phyloP scores from a whole-genome alignment of 1,284 basidiomycete genomes.

The Pascua guehoae region DNA sequence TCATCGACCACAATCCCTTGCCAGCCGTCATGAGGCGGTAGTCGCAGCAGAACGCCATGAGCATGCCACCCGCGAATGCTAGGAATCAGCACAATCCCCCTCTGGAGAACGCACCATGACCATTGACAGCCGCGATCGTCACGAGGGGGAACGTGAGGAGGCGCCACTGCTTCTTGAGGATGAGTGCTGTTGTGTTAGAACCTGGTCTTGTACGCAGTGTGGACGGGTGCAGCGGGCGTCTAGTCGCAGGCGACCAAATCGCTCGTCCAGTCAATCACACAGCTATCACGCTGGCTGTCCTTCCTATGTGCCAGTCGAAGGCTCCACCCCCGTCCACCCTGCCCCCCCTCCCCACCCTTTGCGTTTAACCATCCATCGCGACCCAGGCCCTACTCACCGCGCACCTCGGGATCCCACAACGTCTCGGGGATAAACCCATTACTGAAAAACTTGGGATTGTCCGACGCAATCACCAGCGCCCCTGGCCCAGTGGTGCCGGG shows the following conservation, averaged over 20 bases:
- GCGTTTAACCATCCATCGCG: too few relatives aligned
- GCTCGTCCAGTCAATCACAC: too few relatives aligned
- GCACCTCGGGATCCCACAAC: too few relatives aligned
- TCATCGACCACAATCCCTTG: constrained; percentile 85
- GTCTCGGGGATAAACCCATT: constrained; percentile 49
- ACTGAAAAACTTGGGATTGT: constrained; percentile 83
- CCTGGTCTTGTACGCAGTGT: too few relatives aligned
- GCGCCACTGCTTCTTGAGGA: constrained; percentile 35
- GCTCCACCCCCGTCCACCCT: too few relatives aligned
- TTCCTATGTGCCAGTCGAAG: too few relatives aligned
- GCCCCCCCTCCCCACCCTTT: too few relatives aligned
- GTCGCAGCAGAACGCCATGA: constrained; percentile 76
- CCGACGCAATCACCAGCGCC: constrained; percentile 68
- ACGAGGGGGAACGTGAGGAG: constrained; percentile 51
- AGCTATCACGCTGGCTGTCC: too few relatives aligned
- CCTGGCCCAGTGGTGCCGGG: constrained; percentile 48
- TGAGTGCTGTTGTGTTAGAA: constrained; percentile 31
- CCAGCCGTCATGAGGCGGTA: constrained; percentile 84
- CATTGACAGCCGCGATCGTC: constrained; percentile 82
- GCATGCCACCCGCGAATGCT: constrained; percentile 80
- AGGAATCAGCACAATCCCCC: neutral
- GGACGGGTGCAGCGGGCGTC: too few relatives aligned
- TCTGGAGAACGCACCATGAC: constrained; percentile 55
- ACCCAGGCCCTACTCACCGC: too few relatives aligned
- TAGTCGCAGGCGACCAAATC: too few relatives aligned